These are phyloP conservation scores for Huntiella decipiens DNA, from an alignment of 2,329 filamentous ascomycete genomes.

Conservation along the genomic window DNA sequence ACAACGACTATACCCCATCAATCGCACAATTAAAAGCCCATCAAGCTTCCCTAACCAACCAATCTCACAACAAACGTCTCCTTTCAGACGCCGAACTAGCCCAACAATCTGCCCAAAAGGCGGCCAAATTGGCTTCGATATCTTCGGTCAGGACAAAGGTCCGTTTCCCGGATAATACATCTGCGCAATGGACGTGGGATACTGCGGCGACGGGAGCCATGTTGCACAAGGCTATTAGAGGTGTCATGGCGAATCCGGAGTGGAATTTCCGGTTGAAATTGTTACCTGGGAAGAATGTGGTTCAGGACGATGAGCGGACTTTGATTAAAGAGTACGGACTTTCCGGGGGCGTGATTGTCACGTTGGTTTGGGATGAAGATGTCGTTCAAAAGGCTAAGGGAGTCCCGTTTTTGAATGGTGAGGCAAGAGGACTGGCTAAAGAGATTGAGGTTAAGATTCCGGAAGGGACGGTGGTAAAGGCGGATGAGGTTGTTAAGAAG, in stretches of 20 bases:
- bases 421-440: conserved; percentile 41
- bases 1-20: conserved; percentile 58
- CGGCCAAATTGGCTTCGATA: conserved; percentile 45
- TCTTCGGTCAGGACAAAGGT: conserved; percentile 57
- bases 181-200: conserved; percentile 52
- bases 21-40: conserved; percentile 58
- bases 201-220: conserved; percentile 48
- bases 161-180: conserved; percentile 72
- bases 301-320: conserved; percentile 27
- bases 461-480: conserved; percentile 21
- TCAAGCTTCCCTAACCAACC: conserved; percentile 45
- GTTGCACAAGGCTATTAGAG: conserved; percentile 56
- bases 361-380: conserved; percentile 51
- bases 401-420: conserved; percentile 37
- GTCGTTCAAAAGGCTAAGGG: conserved; percentile 37
- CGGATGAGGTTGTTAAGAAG: conserved; percentile 15
- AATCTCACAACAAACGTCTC: conserved; percentile 54
- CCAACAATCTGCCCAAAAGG: conserved; percentile 45
- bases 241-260: conserved; percentile 44
- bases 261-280: conserved; percentile 57
- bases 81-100: conserved; percentile 67
- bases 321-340: conserved; percentile 61
- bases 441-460: conserved; percentile 44
- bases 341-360: conserved; percentile 45
- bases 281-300: conserved; percentile 31